Base-by-base conservation (phyloP, 768 basidiomycete species). In the Mycena pura region DNA sequence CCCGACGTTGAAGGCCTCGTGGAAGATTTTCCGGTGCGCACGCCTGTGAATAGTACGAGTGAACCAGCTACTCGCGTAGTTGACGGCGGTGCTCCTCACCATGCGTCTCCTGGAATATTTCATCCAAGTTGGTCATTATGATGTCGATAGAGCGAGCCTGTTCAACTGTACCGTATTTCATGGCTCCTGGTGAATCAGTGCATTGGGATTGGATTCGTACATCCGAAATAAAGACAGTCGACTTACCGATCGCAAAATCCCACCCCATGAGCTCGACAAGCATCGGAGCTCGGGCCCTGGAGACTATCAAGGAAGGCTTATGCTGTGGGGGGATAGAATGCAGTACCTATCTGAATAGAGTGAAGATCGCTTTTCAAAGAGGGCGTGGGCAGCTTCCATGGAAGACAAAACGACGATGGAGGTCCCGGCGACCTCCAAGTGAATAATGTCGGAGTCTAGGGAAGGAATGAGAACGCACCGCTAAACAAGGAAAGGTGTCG, bases 321-420 rank as follows among this genome's bases (percentile, higher is more conserved):
- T 8, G 7, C 11, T 9, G 31, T 31, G 7, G 13, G 9, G 3
- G n/a, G n/a, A n/a, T n/a, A n/a, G n/a, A 10, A 27, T n/a, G 3
- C n/a, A 31, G 41, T 29, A 80, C 51, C 79, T 71, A 60, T 70
- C 70, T 3, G 79, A 78, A 62, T 79, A 77, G 10, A 74, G 74
- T 8, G 67, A 62, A 1, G 76, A 77, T 11, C 74, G 70, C 25
- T 72, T 72, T 31, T 78, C 74, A 19, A 80, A 68, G 2, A 80
- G 67, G 3, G 74, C 77, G 38, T 69, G 69, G 2, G 73, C 77
- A 17, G 70, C 68, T 41, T 74, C 69, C 49, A 70, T 52, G 24
- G 71, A 71, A 55, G 76, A 77, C 45, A 79, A 60, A 17, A 79
- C 63, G 43, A 77, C 58, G 32, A 74, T 64, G 22, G 69, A 68